Base-by-base conservation (phyloP, 495 filamentous ascomycete species). In the Stereocaulon alpinum region DNA sequence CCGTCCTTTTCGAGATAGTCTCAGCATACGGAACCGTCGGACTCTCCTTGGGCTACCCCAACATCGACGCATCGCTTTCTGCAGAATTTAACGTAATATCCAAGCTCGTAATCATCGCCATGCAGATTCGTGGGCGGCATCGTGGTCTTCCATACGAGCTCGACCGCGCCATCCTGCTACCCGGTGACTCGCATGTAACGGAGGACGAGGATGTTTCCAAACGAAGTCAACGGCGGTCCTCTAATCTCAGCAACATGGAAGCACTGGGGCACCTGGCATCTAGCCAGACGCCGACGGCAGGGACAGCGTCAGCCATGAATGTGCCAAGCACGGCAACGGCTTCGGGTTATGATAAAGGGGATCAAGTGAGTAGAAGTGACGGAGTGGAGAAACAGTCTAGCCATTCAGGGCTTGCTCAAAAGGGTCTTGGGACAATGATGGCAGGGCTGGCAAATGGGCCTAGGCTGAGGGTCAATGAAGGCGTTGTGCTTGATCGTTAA, bases 21-120 rank as follows among this genome's bases (percentile, higher is more conserved):
- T 89, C 85, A 43, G 91, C 91, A 3, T 97, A 97, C 64, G 93
- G 93, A 60, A 98, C 92, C 3, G 93, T 98, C 41, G 93, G 93
- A 40, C 77, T 98, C 53, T 88, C 83, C 44, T 77, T 98, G 3
- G 93, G 93, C 6, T 95, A 91, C 54, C 79, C 87, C 0, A 72
- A 69, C 10, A 76, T 80, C 66, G 86, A 95, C 62, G 78, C 88
- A 6, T 88, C 86, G 0, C 91, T 98, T 64, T 87, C 80, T 20
- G 83, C 79, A 4, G 80, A 95, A 63, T 95, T 98, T 67, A 78
- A 75, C 6, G 77, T 84, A 4, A 68, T 95, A 11, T 87, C 86
- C n/a, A 96, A 96, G 65, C 81, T 98, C 30, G 85, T 96, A 43
- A 86, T 98, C 61, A 86, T 95, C 44, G 87, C 89, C 30, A 95